Evolutionary conservation across 352 stramenopile genomes (phyloP), one percentile per base, ranked within the genome.

Genomic region (Globisporangium nagaii): DNA sequence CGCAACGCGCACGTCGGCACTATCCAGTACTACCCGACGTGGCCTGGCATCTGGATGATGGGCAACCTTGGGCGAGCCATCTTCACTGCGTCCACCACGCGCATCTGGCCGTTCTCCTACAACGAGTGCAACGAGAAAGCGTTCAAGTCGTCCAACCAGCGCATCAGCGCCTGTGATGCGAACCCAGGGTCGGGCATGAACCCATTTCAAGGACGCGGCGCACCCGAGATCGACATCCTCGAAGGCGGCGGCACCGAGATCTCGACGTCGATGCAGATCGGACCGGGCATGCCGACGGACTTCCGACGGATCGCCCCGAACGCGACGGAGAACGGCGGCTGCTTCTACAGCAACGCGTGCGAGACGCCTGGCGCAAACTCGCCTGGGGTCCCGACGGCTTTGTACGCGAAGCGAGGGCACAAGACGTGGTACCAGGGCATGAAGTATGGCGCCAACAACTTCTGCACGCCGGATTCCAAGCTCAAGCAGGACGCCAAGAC

Each of bases 51-150:
- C 47, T 97, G 89, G 89, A 64, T 96, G 28, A 51, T 96, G 15
- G 89, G 89, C 7, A 96, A 96, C 73, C 62, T 97, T 10, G 86
- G 85, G 20, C 53, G 89, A 22, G 84, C 87, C 4, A 95, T 88
- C 1, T 97, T 96, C 56, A 82, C 86, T 44, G 70, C 65, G 1
- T 84, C 66, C 0, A 93, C 81, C 8, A 77, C 88, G 45, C 84
- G 85, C 61, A 74, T 96, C 25, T 97, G 88, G 88, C 90, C 90
- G 2, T 97, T 79, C 80, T 88, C 68, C 51, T 96, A 90, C 62
- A 68, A 95, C 45, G 71, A 59, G 34, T 97, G 89, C 53, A 31
- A 96, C 66, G 37, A 71, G 6, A 22, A 13, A 15, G 88, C 68
- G 22, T 96, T 89, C 58, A 83, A 91, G 55, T 52, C 62, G 61